phyloP scores from a whole-genome alignment of 495 filamentous ascomycete species.

The Aspergillus wentii region DNA sequence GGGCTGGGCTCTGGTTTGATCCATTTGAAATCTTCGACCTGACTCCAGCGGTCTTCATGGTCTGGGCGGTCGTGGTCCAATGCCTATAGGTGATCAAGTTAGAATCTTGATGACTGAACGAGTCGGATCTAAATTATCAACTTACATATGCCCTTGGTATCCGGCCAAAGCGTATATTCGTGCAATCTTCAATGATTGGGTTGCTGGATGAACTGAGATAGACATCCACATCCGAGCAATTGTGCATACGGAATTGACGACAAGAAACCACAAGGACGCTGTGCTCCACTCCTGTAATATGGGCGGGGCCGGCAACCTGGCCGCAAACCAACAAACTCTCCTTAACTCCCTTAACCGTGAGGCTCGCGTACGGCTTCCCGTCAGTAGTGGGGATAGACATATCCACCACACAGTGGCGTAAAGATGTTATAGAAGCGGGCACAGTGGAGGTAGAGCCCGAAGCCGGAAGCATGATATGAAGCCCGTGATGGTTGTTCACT shows the following conservation, averaged over 20 bases:
- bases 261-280: conserved; percentile 71
- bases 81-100: conserved; percentile 15
- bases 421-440: conserved; percentile 66
- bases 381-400: conserved; percentile 62
- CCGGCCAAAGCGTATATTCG: conserved; percentile 69
- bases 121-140: conserved; percentile 11
- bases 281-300: conserved; percentile 71
- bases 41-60: conserved; percentile 67
- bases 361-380: conserved; percentile 63
- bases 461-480: conserved; percentile 66
- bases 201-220: conserved; percentile 78
- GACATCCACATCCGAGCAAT: conserved; percentile 70
- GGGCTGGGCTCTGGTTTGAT: conserved; percentile 79
- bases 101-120: not conserved
- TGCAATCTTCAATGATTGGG: conserved; percentile 92
- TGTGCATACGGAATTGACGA: conserved; percentile 87
- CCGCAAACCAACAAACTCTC: conserved; percentile 71
- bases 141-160: conserved; percentile 66
- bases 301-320: conserved; percentile 69
- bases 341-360: conserved; percentile 66
- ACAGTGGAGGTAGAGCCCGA: conserved; percentile 62
- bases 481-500: conserved; percentile 54
- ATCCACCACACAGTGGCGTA: conserved; percentile 71
- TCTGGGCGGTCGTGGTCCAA: conserved; percentile 33
- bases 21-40: conserved; percentile 98